Evolutionary conservation across 805 yeast species (phyloP), one percentile per base, ranked within the genome.

Genomic region (Candida berthetii): DNA sequence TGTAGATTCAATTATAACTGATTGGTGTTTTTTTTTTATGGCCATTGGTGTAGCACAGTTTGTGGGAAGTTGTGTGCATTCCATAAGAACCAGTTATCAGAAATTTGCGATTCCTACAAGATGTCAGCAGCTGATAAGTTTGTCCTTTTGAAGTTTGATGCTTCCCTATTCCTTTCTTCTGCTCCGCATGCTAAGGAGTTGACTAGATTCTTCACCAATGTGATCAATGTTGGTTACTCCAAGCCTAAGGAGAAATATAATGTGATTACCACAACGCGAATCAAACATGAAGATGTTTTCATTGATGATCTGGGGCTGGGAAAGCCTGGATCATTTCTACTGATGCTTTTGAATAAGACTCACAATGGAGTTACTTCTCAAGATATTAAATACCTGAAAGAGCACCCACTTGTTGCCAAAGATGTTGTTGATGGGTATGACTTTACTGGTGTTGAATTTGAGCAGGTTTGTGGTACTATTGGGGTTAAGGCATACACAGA

Each of bases 181-280:
- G 11, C 17, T 9, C 19, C 15, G 7, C 13, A 31, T 9, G 6
- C 34, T 17, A 31, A 17, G 1, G 14, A 37, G 3, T 43, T 50
- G 5, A 37, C 49, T 2, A 33, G 27, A 4, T 35, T 48, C 28
- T 31, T 52, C 4, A 53, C 56, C 0, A 19, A 36, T 1, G 39
- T 47, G 7, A 44, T 53, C 39, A 53, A 52, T 37, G 28, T 31
- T 3, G 55, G 54, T 0, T 53, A 53, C 31, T 43, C 45, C 11
- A 4, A 4, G 6, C 32, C 10, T n/a, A 52, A 50, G 41, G 28
- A 36, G 37, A 41, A 41, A 31, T 52, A 38, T 36, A 44, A 45
- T 5, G 39, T 53, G 3, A 50, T 53, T 13, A 43, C 39, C 13
- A 42, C 56, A 3, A 27, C 49, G 1, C 41, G 58, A n/a, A 49